These are phyloP conservation scores for Candida sphagnicola DNA, from an alignment of 805 yeast species.

Conservation along the genomic window DNA sequence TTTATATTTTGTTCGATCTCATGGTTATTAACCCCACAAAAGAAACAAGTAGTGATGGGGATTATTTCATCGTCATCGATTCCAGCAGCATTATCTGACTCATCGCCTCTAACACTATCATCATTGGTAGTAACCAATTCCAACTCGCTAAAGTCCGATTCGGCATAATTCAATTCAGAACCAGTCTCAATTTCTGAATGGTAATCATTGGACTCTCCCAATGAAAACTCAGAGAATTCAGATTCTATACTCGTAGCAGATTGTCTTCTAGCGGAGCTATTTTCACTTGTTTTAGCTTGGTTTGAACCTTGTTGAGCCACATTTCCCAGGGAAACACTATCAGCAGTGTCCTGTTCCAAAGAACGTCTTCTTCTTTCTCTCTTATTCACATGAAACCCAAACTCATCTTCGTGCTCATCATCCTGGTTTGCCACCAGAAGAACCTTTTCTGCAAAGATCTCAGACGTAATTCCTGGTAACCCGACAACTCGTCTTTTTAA, in stretches of 20 bases:
- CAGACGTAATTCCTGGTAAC: constrained; percentile 68
- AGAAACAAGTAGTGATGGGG: constrained; percentile 51
- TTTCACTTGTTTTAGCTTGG: background rate
- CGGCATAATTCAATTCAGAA: constrained; percentile 47
- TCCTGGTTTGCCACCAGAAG: constrained; percentile 18
- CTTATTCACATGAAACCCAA: constrained; percentile 43
- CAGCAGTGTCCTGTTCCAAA: constrained; percentile 4
- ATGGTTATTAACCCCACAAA: constrained; percentile 50
- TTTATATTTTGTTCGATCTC: constrained; percentile 51
- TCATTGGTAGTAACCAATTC: constrained; percentile 12
- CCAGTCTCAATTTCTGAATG: constrained; percentile 41
- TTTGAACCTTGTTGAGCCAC: background rate
- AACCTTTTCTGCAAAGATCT: constrained; percentile 68
- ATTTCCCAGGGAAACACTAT: background rate
- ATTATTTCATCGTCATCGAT: constrained; percentile 31
- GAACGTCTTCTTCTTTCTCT: constrained; percentile 12
- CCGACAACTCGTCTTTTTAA: constrained; percentile 44
- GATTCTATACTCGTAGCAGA: constrained; percentile 49
- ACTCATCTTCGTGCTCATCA: constrained; percentile 46
- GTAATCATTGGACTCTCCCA: constrained; percentile 35
- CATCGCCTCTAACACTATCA: constrained; percentile 11
- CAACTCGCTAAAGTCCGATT: constrained; percentile 24
- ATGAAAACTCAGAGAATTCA: constrained; percentile 51
- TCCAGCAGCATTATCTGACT: constrained; percentile 20
- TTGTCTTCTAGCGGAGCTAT: background rate